Evolutionary conservation across 2,329 filamentous ascomycete species (phyloP), one percentile per base, ranked within the genome.

Genomic region (Exophiala dermatitidis): DNA sequence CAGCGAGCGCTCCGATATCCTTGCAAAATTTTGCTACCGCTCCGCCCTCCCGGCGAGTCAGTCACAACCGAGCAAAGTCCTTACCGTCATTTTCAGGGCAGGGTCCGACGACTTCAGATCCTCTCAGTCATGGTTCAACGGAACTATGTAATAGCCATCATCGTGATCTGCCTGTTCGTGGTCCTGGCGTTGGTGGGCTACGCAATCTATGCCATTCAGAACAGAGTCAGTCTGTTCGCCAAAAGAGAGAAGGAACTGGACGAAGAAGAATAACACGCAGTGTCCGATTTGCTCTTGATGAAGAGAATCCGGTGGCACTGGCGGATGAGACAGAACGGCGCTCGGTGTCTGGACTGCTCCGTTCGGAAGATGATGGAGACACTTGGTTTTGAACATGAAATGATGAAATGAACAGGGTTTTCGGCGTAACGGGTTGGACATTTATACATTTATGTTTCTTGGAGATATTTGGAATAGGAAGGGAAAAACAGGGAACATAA

Each of bases 61-160:
- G 48, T 48, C 47, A 54, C 34, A 48, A 12, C 10, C 31, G 47
- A 50, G 33, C 50, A 9, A 32, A 50, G 5, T 54, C 52, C 37
- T 29, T 38, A 19, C 38, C 49, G 29, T 8, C 45, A 10, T 30
- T 26, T n/a, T 44, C 34, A 12, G 31, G 31, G 28, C 5, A 4
- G 12, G 44, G 12, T 1, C 43, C 31, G n/a, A 32, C 41, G n/a
- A 34, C 5, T 2, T 2, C 42, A 7, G 8, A 45, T 37, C 5
- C 12, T 26, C n/a, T 28, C 5, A 45, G 44, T 32, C 54, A 74
- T 73, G 67, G 67, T 73, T 19, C 63, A 74, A 58, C 65, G 67
- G 54, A 77, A 77, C 64, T 68, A 74, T 61, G 67, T 72, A 60
- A 73, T 77, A 57, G 74, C 74, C 9, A 69, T 77, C 53, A 77